Conservation (phyloP, 1,284 basidiomycete genomes). For the Erythrobasidium hasegawianum region DNA sequence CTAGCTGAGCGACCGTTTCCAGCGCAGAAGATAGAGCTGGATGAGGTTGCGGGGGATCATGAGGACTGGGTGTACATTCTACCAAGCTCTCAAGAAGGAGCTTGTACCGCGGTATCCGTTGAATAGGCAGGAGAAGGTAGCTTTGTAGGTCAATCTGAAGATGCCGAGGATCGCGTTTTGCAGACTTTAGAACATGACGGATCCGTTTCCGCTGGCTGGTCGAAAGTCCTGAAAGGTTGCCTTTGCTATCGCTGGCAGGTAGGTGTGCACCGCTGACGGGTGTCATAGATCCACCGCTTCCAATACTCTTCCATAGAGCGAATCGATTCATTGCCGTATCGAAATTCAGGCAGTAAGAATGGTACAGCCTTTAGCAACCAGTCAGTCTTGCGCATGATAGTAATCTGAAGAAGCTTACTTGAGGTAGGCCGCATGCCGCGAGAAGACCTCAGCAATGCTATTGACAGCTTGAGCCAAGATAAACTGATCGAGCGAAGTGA, state of each 20-base stretch:
- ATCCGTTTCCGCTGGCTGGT: slow-evolving; percentile 37
- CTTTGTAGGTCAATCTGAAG: slow-evolving; percentile 95
- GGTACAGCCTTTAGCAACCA: slow-evolving; percentile 61
- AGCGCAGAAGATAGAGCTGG: slow-evolving; percentile 74
- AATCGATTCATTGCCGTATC: slow-evolving; percentile 83
- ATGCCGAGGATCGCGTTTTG: slow-evolving; percentile 63
- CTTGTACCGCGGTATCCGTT: slow-evolving; percentile 92
- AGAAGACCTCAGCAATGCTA: slow-evolving; percentile 80
- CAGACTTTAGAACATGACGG: slow-evolving; percentile 46
- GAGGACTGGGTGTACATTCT: slow-evolving; percentile 37
- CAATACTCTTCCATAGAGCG: slow-evolving; percentile 68
- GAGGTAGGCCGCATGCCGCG: slow-evolving; percentile 92
- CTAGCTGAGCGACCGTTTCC: slow-evolving; percentile 75
- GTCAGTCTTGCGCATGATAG: not conserved
- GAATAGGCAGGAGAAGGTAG: slow-evolving; percentile 89
- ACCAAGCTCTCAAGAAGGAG: slow-evolving; percentile 55
- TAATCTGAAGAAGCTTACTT: slow-evolving; percentile 48
- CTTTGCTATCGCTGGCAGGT: slow-evolving; percentile 58
- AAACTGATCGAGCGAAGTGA: slow-evolving; percentile 5
- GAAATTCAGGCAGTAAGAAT: slow-evolving; percentile 93
- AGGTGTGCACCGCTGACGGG: slow-evolving; percentile 53
- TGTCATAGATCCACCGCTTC: slow-evolving; percentile 47
- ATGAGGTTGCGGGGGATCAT: slow-evolving; percentile 35
- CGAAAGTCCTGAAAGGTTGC: slow-evolving; percentile 9
- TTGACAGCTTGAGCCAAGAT: slow-evolving; percentile 59